Percentiles rank a stretch among this genome's conserved stretches.
Conservation (phyloP, 768 basidiomycete species). For the Punctularia strigosozonata region DNA sequence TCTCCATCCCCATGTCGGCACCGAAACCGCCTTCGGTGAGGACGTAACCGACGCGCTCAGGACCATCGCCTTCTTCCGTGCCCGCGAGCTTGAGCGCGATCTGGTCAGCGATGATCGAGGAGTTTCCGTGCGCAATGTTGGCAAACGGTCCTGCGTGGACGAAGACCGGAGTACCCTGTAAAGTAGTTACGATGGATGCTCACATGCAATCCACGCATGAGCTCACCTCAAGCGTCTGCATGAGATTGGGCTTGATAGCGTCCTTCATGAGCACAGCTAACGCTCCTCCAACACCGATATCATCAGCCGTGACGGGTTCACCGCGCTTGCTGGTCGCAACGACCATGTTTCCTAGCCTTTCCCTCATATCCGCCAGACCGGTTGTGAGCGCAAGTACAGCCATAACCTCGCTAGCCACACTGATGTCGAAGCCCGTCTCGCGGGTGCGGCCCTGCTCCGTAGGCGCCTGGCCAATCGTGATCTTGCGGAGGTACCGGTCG, state of each 20-base stretch:
- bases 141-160: conserved; percentile 99
- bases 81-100: conserved; percentile 96
- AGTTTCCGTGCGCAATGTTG: conserved; percentile 98
- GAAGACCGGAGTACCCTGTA: conserved; percentile 90
- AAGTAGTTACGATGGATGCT: background rate
- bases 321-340: conserved; percentile 89
- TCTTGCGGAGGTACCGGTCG: conserved; percentile 91
- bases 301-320: conserved; percentile 90
- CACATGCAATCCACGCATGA: background rate
- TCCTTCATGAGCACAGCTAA: conserved; percentile 97
- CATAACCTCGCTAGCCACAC: conserved; percentile 97
- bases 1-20: conserved; percentile 98
- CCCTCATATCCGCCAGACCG: conserved; percentile 81
- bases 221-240: conserved; percentile 86
- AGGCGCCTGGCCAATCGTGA: conserved; percentile 81
- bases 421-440: conserved; percentile 89
- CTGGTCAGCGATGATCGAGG: conserved; percentile 95
- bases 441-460: conserved; percentile 88
- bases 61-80: conserved; percentile 78
- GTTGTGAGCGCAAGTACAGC: conserved; percentile 91
- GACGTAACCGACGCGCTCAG: conserved; percentile 83
- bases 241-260: conserved; percentile 96
- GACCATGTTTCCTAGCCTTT: conserved; percentile 91
- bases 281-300: conserved; percentile 90
- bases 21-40: conserved; percentile 98